Percentiles rank a stretch among this genome's conserved stretches.
These are phyloP conservation scores for Penicillium herquei DNA, from an alignment of 495 filamentous ascomycete species.

Conservation along the genomic window DNA sequence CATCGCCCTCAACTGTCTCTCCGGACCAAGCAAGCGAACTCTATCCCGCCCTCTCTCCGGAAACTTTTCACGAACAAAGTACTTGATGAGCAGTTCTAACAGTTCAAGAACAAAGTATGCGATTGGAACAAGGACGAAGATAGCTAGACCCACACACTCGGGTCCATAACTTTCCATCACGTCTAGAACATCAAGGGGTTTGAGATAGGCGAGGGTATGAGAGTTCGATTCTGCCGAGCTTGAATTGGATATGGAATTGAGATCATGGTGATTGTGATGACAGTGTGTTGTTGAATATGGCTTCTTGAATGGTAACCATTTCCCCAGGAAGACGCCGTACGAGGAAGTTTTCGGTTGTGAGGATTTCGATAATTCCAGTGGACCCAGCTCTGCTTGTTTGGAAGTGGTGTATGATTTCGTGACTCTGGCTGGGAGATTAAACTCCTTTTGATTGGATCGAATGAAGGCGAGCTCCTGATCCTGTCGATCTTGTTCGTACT, in stretches of 20 bases:
- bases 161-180: conserved; percentile 18
- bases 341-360: background rate
- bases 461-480: background rate
- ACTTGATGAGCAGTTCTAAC: conserved; percentile 11
- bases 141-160: conserved; percentile 16
- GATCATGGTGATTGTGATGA: background rate
- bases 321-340: conserved; percentile 7
- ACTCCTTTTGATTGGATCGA: conserved; percentile 1
- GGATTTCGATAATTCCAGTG: background rate
- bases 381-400: background rate
- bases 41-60: conserved; percentile 18
- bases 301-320: background rate
- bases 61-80: conserved; percentile 15
- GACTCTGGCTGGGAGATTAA: background rate
- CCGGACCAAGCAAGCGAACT: conserved; percentile 15
- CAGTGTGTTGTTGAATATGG: background rate
- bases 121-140: conserved; percentile 25
- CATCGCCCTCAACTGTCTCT: conserved; percentile 20
- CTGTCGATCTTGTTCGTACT: background rate
- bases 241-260: background rate
- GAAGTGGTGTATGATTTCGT: background rate
- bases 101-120: conserved; percentile 23
- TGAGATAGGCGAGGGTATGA: conserved; percentile 4
- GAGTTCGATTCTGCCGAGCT: background rate
- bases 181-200: conserved; percentile 10